Evolutionary conservation across 1,139 yeast genomes (phyloP), one percentile per base, ranked within the genome.

Genomic region (Petasospora fabianii): DNA sequence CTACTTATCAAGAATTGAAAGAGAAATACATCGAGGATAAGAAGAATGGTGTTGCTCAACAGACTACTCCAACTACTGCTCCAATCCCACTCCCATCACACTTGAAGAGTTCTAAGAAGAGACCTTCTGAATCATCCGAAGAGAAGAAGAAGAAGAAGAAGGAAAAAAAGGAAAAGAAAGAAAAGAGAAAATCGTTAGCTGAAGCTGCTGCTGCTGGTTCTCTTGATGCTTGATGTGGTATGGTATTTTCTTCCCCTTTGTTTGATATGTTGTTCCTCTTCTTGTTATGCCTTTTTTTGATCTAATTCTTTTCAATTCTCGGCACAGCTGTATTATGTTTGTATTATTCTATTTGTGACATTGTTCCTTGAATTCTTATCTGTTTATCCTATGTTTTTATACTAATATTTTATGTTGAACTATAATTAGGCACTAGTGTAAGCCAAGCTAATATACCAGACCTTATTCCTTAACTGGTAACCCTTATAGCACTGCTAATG

Each of bases 1-100:
- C 67, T 49, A 68, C 64, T 41, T 86, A 86, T 63, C 82, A 80
- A 51, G 69, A 64, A 43, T 80, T 72, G 49, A 77, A 81, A 64
- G 80, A 75, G 51, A 75, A 71, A 45, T 87, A 85, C 60, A 66
- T 79, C 47, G 69, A 68, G 46, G 66, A 72, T 31, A 76, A 75
- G 60, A 71, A 67, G 50, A 66, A 67, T 30, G 75, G 75, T 27
- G 41, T 48, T 24, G 39, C 49, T 6, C 39, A 51, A 24, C 36
- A 46, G 38, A 49, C 51, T 18, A 62, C 59, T 10, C 64, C 65
- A 34, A 60, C 59, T 34, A 56, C 58, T 32, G 68, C 67, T 7
- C 67, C 67, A 13, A 61, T 63, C 17, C 66, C 66, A 26, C 50
- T 63, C 26, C 68, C 69, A 30, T 51, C 54, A 14, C 56, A 55